Evolutionary conservation across 2,329 filamentous ascomycete genomes (phyloP).

Genomic region (Purpureocillium takamizusanense): DNA sequence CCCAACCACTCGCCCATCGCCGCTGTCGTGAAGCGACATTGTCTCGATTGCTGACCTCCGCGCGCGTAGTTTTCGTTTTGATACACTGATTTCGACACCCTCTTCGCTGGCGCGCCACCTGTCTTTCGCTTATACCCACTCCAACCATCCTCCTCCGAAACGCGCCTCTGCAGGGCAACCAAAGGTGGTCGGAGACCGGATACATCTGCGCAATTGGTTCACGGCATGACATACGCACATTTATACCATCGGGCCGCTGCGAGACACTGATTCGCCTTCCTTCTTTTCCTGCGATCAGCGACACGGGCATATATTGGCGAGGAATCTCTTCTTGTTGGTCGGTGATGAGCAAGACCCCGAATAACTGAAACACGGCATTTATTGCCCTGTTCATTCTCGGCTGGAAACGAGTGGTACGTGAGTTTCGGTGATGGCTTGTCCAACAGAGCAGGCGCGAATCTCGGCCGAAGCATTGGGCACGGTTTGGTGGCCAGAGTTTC

Average conservation of each 20-base stretch:
- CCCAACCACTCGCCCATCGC: too few species aligned
- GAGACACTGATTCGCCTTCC: background rate
- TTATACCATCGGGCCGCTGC: background rate
- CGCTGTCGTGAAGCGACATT: too few species aligned
- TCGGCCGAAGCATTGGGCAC: too few species aligned
- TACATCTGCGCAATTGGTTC: too few species aligned
- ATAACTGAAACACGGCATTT: constrained; percentile 1
- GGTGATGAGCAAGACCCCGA: background rate
- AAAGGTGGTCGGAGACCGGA: background rate
- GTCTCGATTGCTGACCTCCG: too few species aligned
- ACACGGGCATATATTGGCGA: background rate
- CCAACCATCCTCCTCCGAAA: background rate
- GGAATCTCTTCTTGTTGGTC: background rate
- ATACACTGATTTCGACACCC: background rate
- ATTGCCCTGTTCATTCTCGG: too few species aligned
- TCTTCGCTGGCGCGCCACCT: background rate
- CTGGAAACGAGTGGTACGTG: too few species aligned
- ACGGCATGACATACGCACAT: background rate
- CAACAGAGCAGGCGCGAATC: too few species aligned
- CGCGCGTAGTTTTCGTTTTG: too few species aligned
- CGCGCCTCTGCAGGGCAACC: background rate
- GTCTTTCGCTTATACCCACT: background rate
- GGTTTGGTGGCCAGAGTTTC: too few species aligned
- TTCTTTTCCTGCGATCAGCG: background rate
- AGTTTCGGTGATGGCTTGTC: too few species aligned